phyloP scores from a whole-genome alignment of 805 yeast genomes.

The Wickerhamiella slavikovae region DNA sequence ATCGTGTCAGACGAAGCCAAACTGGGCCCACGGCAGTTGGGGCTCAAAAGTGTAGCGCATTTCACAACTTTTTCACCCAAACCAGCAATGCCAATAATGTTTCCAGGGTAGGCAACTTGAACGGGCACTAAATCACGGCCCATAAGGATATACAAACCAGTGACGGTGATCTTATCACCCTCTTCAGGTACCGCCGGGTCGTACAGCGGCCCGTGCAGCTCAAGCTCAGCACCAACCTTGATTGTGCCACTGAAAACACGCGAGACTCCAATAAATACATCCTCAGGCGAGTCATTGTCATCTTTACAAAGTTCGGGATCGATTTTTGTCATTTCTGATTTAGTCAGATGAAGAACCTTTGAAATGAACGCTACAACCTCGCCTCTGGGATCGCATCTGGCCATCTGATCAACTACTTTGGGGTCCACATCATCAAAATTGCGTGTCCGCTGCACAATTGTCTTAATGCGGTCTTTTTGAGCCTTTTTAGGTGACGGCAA shows the following conservation, averaged over 20 bases:
- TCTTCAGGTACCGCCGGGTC: conserved; percentile 26
- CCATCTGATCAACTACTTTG: conserved; percentile 31
- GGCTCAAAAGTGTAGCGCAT: conserved; percentile 60
- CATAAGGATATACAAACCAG: conserved; percentile 66
- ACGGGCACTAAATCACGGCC: conserved; percentile 73
- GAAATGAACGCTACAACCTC: conserved; percentile 65
- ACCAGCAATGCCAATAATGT: conserved; percentile 86
- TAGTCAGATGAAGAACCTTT: conserved; percentile 73
- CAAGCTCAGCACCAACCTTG: conserved; percentile 48
- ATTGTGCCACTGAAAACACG: conserved; percentile 77
- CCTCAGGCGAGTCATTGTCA: conserved; percentile 22
- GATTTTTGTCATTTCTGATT: conserved; percentile 31
- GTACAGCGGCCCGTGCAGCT: conserved; percentile 73
- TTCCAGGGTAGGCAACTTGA: conserved; percentile 78
- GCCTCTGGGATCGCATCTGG: conserved; percentile 43
- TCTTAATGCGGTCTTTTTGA: conserved; percentile 51
- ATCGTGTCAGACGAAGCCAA: conserved; percentile 55
- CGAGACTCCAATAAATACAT: conserved; percentile 69
- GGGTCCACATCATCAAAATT: conserved; percentile 29
- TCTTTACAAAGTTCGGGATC: conserved; percentile 7
- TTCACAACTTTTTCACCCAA: conserved; percentile 64
- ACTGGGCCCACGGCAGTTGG: conserved; percentile 41
- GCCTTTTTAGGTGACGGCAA: conserved; percentile 69
- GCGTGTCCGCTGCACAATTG: conserved; percentile 40
- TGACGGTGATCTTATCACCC: conserved; percentile 26